Conservation (phyloP, 2,329 filamentous ascomycete genomes). For the Monilinia laxa region DNA sequence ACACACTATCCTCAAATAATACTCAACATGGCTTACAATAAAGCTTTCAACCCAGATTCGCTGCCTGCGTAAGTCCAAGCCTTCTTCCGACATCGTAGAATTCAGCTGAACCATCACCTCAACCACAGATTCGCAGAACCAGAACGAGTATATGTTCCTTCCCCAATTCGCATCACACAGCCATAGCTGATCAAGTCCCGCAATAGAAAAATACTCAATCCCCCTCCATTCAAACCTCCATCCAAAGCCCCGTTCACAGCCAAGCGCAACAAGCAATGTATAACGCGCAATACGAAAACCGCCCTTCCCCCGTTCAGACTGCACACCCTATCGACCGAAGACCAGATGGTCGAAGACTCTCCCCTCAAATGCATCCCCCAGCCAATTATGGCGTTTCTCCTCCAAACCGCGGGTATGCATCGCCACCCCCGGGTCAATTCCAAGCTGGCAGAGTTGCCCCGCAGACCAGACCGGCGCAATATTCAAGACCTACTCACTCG, state of each 20-base stretch:
- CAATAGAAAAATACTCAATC: slow-evolving; percentile 22
- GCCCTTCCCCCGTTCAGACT: slow-evolving; percentile 36
- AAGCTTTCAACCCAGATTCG: slow-evolving; percentile 88
- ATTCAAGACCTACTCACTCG: slow-evolving; percentile 66
- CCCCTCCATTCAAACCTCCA: not conserved
- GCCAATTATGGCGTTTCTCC: slow-evolving; percentile 38
- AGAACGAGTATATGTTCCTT: slow-evolving; percentile 42
- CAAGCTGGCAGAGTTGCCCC: slow-evolving; percentile 43
- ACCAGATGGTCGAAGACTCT: slow-evolving; percentile 29
- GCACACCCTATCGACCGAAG: slow-evolving; percentile 25
- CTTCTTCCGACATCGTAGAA: slow-evolving; percentile 20
- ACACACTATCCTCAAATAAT: not conserved
- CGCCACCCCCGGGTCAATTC: slow-evolving; percentile 45
- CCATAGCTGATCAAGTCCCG: not conserved
- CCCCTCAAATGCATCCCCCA: slow-evolving; percentile 35
- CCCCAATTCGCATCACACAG: not conserved
- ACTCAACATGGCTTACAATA: slow-evolving; percentile 84
- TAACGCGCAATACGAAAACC: slow-evolving; percentile 33
- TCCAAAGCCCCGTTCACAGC: slow-evolving; percentile 4
- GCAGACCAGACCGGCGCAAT: slow-evolving; percentile 47
- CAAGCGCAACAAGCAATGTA: slow-evolving; percentile 33
- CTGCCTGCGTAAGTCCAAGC: slow-evolving; percentile 72
- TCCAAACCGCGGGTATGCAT: slow-evolving; percentile 46
- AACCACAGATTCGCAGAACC: slow-evolving; percentile 52
- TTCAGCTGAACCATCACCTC: slow-evolving; percentile 24